Conservation (phyloP, 345 rosid species). For the Jatropha curcas region DNA sequence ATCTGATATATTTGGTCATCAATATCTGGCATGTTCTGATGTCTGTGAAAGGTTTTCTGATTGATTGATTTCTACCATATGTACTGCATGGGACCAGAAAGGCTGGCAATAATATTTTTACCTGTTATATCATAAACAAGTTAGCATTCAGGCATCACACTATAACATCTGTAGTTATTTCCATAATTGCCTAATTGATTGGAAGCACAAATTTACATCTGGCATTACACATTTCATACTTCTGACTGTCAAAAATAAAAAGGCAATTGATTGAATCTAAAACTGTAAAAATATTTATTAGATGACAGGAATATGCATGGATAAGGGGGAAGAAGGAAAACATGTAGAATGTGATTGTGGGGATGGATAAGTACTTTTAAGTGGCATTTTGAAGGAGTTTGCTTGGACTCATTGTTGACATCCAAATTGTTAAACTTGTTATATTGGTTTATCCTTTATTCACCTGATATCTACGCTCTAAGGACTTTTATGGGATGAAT, state of each 20-base stretch:
- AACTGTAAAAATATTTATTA: neutral
- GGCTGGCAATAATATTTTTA: neutral
- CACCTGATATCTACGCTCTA: neutral
- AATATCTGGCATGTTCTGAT: slow-evolving; percentile 6
- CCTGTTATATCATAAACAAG: neutral
- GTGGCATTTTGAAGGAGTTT: neutral
- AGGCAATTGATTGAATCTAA: neutral
- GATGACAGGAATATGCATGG: neutral
- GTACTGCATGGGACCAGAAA: neutral
- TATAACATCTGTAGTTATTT: neutral
- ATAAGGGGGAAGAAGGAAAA: neutral
- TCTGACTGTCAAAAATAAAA: neutral
- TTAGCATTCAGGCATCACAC: neutral
- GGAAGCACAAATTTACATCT: neutral
- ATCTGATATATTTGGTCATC: neutral
- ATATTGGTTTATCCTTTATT: neutral
- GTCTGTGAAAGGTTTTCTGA: neutral
- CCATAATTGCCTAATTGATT: neutral
- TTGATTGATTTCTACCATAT: neutral
- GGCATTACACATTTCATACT: neutral
- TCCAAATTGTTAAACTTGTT: neutral
- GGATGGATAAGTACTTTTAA: neutral
- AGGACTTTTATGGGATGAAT: neutral
- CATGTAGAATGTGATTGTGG: neutral
- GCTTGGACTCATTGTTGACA: neutral